Conservation (phyloP, 208 protist genomes). For the Leishmania tarentolae region DNA sequence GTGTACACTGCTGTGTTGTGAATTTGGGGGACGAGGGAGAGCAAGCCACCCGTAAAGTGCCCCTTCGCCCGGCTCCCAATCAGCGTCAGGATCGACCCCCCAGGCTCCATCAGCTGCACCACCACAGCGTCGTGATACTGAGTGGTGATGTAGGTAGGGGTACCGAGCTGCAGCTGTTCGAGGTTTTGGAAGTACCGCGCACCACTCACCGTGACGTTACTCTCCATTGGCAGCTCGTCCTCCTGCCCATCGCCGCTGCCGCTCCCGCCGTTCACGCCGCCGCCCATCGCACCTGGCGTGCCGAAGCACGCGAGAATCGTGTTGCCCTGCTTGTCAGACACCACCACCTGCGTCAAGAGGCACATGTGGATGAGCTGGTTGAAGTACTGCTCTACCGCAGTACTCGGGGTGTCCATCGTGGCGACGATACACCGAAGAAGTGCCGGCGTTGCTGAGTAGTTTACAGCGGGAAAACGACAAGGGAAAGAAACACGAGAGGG, state of each 20-base stretch:
- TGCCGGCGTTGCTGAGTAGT: not conserved
- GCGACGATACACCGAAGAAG: not conserved
- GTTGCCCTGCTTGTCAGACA: conserved; percentile 82
- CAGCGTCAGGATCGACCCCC: conserved; percentile 62
- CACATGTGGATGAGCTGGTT: conserved; percentile 85
- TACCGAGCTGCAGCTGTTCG: conserved; percentile 72
- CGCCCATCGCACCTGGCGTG: conserved; percentile 1
- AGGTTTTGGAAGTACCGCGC: conserved; percentile 78
- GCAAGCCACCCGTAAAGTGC: conserved; percentile 76
- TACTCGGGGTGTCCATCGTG: conserved; percentile 53
- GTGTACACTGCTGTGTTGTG: conserved; percentile 22
- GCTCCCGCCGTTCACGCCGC: conserved; percentile 10
- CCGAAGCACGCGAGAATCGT: conserved; percentile 82
- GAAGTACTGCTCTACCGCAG: conserved; percentile 88
- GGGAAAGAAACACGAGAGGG: not conserved
- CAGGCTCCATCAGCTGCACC: conserved; percentile 70
- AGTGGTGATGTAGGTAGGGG: conserved; percentile 68
- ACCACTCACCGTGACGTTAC: conserved; percentile 84
- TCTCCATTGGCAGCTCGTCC: conserved; percentile 57
- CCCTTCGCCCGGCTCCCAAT: conserved; percentile 80
- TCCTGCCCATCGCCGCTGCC: conserved; percentile 23
- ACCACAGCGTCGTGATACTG: conserved; percentile 88
- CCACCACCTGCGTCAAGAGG: conserved; percentile 73
- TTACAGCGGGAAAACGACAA: not conserved
- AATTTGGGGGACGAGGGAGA: conserved; percentile 78